A percentile compares a stretch with the other conserved stretches of the same genome.
These are phyloP conservation scores for Scheffersomyces spartinae DNA, from an alignment of 805 yeast genomes.

Conservation along the genomic window DNA sequence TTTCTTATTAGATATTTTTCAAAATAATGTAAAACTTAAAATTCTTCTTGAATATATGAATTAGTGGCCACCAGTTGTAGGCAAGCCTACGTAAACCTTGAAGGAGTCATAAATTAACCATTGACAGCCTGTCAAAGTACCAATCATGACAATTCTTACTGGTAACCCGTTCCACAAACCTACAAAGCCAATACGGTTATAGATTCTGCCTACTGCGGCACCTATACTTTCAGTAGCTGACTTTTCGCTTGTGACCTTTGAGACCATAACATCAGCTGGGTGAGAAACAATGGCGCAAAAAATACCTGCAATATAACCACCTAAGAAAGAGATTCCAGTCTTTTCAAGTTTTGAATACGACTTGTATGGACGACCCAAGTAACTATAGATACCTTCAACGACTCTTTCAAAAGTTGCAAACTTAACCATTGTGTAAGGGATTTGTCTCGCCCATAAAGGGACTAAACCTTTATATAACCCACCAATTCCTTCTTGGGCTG, in stretches of 20 bases:
- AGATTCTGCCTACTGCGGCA: constrained; percentile 62
- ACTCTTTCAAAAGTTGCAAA: constrained; percentile 91
- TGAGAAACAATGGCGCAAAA: constrained; percentile 93
- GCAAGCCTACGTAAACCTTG: constrained; percentile 89
- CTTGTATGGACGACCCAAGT: constrained; percentile 60
- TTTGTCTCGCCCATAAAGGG: constrained; percentile 93
- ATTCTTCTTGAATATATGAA: background rate
- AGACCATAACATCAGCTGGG: constrained; percentile 99
- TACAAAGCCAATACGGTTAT: constrained; percentile 69
- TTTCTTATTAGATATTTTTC: too few species aligned
- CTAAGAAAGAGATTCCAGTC: constrained; percentile 89
- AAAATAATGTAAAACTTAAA: too few species aligned
- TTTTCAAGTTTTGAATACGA: constrained; percentile 67
- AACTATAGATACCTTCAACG: constrained; percentile 66
- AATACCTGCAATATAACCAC: constrained; percentile 97
- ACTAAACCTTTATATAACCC: constrained; percentile 81
- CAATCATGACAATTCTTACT: constrained; percentile 92
- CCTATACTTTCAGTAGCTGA: constrained; percentile 54
- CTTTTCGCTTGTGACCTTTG: constrained; percentile 73
- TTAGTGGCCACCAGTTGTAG: constrained; percentile 68
- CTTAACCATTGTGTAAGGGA: constrained; percentile 98
- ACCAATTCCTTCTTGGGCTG: constrained; percentile 55
- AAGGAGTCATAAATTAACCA: constrained; percentile 96
- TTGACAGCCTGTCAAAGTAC: constrained; percentile 94
- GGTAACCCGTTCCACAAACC: constrained; percentile 95